Conservation (phyloP, 495 filamentous ascomycete genomes). For the Neurospora sp. region DNA sequence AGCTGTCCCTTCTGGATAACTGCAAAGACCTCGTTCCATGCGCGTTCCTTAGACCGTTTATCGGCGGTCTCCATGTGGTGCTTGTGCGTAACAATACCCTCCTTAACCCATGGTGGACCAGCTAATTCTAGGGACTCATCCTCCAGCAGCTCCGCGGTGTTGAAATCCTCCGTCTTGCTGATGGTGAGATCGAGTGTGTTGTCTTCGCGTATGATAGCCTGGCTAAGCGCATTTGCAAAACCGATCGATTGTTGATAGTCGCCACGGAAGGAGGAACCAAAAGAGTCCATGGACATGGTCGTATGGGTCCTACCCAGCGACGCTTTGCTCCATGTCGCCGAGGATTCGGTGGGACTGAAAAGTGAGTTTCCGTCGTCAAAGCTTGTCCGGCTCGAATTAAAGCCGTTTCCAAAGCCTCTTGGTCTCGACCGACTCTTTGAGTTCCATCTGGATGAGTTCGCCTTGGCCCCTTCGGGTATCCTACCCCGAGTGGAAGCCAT, state of each 20-base stretch:
- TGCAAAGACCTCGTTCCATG: slow-evolving; percentile 94
- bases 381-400: slow-evolving; percentile 88
- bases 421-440: slow-evolving; percentile 77
- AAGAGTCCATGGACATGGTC: slow-evolving; percentile 81
- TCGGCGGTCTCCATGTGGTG: slow-evolving; percentile 85
- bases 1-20: slow-evolving; percentile 95
- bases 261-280: slow-evolving; percentile 66
- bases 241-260: slow-evolving; percentile 96
- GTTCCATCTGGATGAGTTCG: slow-evolving; percentile 62
- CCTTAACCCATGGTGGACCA: slow-evolving; percentile 94
- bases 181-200: slow-evolving; percentile 43
- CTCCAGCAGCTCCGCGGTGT: slow-evolving; percentile 64
- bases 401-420: slow-evolving; percentile 67
- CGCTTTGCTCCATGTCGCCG: slow-evolving; percentile 83
- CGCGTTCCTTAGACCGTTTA: slow-evolving; percentile 83
- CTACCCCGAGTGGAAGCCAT: slow-evolving; percentile 60
- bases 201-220: slow-evolving; percentile 94
- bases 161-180: slow-evolving; percentile 41
- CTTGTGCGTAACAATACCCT: slow-evolving; percentile 92
- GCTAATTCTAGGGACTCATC: slow-evolving; percentile 84
- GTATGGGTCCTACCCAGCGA: slow-evolving; percentile 83
- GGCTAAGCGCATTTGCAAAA: slow-evolving; percentile 92
- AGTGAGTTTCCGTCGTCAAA: slow-evolving; percentile 83
- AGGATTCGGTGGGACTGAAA: slow-evolving; percentile 78
- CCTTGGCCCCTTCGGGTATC: slow-evolving; percentile 50